Percentiles rank a stretch among this genome's conserved stretches.
phyloP scores from a whole-genome alignment of 208 protist genomes.

The Leishmania major region DNA sequence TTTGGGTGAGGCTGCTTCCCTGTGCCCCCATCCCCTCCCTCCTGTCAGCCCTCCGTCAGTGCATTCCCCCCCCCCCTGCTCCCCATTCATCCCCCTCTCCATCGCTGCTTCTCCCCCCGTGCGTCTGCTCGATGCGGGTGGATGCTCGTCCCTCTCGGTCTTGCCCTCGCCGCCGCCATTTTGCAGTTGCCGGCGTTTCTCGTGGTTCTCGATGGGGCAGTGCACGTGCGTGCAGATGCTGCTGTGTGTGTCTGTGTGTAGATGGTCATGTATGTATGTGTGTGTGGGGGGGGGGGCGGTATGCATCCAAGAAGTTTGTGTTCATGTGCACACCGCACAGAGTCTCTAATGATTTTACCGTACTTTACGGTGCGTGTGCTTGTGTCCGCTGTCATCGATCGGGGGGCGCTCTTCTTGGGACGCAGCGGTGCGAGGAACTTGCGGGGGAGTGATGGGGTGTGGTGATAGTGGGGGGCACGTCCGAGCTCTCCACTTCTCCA shows the following conservation, averaged over 20 bases:
- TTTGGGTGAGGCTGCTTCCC: not conserved
- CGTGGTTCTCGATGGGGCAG: not conserved
- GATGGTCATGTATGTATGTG: not conserved
- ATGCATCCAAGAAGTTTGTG: no score
- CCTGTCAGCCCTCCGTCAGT: not conserved
- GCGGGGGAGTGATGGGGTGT: not conserved
- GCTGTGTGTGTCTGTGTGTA: not conserved
- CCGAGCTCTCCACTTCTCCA: not conserved
- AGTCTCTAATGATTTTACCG: not conserved
- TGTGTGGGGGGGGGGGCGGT: no score
- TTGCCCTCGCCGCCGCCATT: not conserved
- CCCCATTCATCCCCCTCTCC: not conserved
- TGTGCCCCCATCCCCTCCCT: not conserved
- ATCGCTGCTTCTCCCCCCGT: not conserved
- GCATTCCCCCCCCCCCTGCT: not conserved
- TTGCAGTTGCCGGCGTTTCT: not conserved
- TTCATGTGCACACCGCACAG: no score
- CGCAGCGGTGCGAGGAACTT: not conserved
- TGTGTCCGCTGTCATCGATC: no score
- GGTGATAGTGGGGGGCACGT: not conserved
- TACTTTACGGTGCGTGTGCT: no score
- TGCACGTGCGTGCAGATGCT: not conserved
- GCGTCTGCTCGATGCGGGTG: not conserved
- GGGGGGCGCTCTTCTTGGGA: not conserved
- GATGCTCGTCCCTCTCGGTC: not conserved